Evolutionary conservation across 208 protist species (phyloP), one percentile per base, ranked within the genome.

Genomic region (Plasmodiophora brassicae): DNA sequence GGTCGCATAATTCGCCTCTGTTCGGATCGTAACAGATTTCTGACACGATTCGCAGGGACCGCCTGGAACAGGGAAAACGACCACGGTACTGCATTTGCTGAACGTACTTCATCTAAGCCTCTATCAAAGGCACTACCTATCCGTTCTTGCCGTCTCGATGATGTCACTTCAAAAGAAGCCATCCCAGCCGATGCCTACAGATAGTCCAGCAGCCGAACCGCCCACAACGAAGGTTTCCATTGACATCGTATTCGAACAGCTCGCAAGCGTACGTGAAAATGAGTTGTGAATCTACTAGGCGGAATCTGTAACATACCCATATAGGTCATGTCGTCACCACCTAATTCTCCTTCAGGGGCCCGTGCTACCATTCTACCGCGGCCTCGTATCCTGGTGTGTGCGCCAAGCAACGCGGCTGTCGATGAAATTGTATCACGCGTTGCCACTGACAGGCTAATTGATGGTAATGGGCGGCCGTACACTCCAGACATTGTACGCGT

Each of bases 351-450:
- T 57, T 57, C 25, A 14, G 10, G 60, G 45, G 41, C n/a, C 14
- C n/a, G 41, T 35, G 35, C 20, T 0, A 36, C 38, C 38, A 88
- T 86, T n/a, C 46, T 72, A 8, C 90, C 91, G 25, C 45, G 43
- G 45, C 88, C 83, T 46, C 14, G 71, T 46, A 87, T 95, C 0
- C 85, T 95, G 0, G 88, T 95, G 1, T 95, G 93, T 86, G 93
- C 94, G 0, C 94, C 94, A 10, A 94, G 92, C 1, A 95, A 95
- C 87, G 93, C 93, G 8, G 94, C 93, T 0, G 88, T 95, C 8
- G 94, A 95, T 85, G 94, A 95, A 78, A 90, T 95, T 65, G 88
- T 93, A 25, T n/a, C 39, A 8, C 87, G 91, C 44, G 5, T 93
- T 1, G 46, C 46, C 20, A 0, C 10, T n/a, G 71, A 32, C 8